Evolutionary conservation across 257 asterid species (phyloP), one percentile per base, ranked within the genome.

Genomic region (Schizonepeta tenuifolia): DNA sequence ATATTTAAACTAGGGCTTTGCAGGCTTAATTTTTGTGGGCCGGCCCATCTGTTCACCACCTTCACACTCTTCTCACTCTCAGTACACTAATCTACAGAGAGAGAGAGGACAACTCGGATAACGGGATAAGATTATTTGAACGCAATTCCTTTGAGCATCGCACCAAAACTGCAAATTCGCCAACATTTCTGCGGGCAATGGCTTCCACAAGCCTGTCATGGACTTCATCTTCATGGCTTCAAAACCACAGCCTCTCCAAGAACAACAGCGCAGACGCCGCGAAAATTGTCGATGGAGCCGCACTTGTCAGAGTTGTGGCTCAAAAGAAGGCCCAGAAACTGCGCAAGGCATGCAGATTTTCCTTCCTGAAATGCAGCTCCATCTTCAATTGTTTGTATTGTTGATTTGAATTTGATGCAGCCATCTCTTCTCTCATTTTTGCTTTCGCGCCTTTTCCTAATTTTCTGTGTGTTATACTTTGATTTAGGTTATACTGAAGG

Each of bases 401-500:
- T 31, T 31, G 7, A 31, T 9, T 21, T 22, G 2, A 3, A 60
- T 14, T 77, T 24, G 17, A 5, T 20, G 60, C 1, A 11, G 9
- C 54, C 21, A 2, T 12, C 2, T 65, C 10, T 15, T 26, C 33
- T 50, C n/a, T 36, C 57, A 33, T 72, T 67, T 1, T n/a, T 5
- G 18, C 4, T 10, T 63, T 4, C 50, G n/a, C 9, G 44, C 43
- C 11, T 35, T 18, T 26, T 28, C 41, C 18, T 58, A 26, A 62
- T 43, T n/a, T 13, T 0, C 0, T 22, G 11, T 36, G 51, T 56
- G 49, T 36, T 41, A 1, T 57, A n/a, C 38, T 76, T 33, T 70
- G 44, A 62, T 75, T 72, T 72, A 90, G 99, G 81, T 94, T 80
- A 89, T 89, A 83, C 68, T 94, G 92, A 89, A 89, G 84, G 97